These are phyloP conservation scores for Fusarium multiceps DNA, from an alignment of 2,329 filamentous ascomycete genomes.

Conservation along the genomic window DNA sequence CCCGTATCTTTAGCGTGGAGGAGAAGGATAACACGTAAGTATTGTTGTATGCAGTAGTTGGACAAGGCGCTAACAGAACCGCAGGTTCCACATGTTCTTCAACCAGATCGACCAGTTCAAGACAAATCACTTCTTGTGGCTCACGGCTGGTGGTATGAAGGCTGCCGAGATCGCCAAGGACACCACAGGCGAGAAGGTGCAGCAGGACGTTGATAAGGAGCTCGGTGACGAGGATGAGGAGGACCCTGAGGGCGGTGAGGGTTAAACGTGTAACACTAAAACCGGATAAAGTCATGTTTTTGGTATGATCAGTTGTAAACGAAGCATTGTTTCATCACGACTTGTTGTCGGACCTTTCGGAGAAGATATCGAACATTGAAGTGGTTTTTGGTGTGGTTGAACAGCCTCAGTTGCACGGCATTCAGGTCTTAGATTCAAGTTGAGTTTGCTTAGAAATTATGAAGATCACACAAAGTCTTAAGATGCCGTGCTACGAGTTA, in stretches of 20 bases:
- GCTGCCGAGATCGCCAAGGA: conserved; percentile 61
- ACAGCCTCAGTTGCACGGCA: background rate
- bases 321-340: conserved; percentile 14
- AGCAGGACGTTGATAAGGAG: conserved; percentile 59
- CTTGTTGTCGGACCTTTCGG: conserved; percentile 10
- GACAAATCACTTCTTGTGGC: conserved; percentile 78
- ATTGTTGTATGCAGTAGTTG: background rate
- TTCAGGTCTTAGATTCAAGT: background rate
- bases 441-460: conserved; percentile 20
- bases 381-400: background rate
- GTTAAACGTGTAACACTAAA: conserved; percentile 44
- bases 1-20: conserved; percentile 89
- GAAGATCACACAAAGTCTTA: background rate
- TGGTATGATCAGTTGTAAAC: background rate
- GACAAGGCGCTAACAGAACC: conserved; percentile 25
- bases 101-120: conserved; percentile 82
- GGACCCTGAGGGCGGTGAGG: conserved; percentile 60
- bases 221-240: conserved; percentile 65
- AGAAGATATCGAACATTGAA: background rate
- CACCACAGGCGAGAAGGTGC: conserved; percentile 51
- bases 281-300: conserved; percentile 10
- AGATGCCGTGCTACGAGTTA: background rate
- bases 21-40: conserved; percentile 87
- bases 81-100: conserved; percentile 80
- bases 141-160: conserved; percentile 75